Evolutionary conservation across 1,284 basidiomycete genomes (phyloP), one percentile per base, ranked within the genome.

Genomic region (Xerocomus minutiporus): DNA sequence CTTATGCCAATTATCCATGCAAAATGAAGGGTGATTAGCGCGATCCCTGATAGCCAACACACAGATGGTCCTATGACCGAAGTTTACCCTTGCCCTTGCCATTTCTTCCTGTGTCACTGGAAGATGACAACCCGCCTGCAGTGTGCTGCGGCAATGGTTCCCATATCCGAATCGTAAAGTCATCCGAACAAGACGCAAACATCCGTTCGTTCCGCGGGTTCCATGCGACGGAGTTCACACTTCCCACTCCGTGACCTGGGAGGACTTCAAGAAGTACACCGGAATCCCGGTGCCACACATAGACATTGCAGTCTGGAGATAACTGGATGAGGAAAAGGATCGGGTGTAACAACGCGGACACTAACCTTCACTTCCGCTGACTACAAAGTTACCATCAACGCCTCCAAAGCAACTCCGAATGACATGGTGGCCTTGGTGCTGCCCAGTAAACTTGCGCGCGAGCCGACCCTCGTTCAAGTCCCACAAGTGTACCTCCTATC

Each of bases 141-240:
- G 52, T 38, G 38, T 48, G 55, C 38, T 55, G 61, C 51, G 76
- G 74, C 31, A 80, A 74, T 36, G 86, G 78, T 69, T 90, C 88
- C 90, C 88, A 91, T 76, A 91, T 84, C 54, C 89, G 84, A 64
- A 96, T 83, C 4, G 86, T 90, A 52, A 73, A 73, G 71, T 96
- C 93, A 68, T 96, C 93, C 46, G 91, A 92, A 70, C 92, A 94
- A 38, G 88, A 91, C 28, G 96, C 96, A 72, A 99, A 96, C 81
- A 98, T 91, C 54, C 82, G 81, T 60, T 86, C 80, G 57, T 91
- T 85, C 55, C 76, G 78, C 25, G 93, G 93, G 71, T 97, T 96
- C 97, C 97, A 99, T 13, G 93, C 90, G 9, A 99, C 94, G 17
- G 88, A 87, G 69, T 98, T 99, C 55, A 99, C 95, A 54, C 88